These are phyloP conservation scores for Phytopythium chamaehyphon DNA, from an alignment of 352 stramenopile species.

Conservation along the genomic window DNA sequence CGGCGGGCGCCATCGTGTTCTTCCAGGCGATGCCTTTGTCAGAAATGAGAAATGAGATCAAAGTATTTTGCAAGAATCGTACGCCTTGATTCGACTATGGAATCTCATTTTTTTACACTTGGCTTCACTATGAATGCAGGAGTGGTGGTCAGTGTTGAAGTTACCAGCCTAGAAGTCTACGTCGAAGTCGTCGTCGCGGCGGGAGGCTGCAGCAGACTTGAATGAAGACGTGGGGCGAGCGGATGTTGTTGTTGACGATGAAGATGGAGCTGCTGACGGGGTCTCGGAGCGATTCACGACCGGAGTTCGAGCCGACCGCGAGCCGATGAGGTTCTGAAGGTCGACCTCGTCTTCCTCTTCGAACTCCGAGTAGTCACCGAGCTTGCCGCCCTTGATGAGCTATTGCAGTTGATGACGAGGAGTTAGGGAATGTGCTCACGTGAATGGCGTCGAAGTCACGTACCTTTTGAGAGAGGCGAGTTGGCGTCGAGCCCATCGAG, in stretches of 20 bases:
- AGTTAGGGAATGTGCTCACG: no score
- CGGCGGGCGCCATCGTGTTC: conserved; percentile 8
- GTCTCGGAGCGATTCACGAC: neutral
- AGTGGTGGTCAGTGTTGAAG: neutral
- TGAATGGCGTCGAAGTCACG: no score
- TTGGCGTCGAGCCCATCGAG: conserved; percentile 53
- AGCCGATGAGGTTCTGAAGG: conserved; percentile 70
- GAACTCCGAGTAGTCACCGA: conserved; percentile 77
- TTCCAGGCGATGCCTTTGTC: no score
- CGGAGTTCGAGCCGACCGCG: conserved; percentile 3
- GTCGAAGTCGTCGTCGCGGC: conserved; percentile 52
- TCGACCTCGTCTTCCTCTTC: conserved; percentile 77
- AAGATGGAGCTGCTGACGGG: neutral
- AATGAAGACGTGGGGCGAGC: no score
- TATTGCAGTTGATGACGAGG: conserved; percentile 12
- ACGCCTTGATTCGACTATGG: no score
- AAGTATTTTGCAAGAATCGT: no score
- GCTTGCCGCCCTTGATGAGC: conserved; percentile 69
- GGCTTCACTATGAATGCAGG: no score
- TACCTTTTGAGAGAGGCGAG: conserved; percentile 66
- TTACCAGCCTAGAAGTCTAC: conserved; percentile 48
- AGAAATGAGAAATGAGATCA: no score
- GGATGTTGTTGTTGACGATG: neutral
- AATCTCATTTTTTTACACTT: no score
- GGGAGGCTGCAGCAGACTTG: neutral